Evolutionary conservation across 495 filamentous ascomycete species (phyloP), one percentile per base, ranked within the genome.

Genomic region (Neurospora terricola): DNA sequence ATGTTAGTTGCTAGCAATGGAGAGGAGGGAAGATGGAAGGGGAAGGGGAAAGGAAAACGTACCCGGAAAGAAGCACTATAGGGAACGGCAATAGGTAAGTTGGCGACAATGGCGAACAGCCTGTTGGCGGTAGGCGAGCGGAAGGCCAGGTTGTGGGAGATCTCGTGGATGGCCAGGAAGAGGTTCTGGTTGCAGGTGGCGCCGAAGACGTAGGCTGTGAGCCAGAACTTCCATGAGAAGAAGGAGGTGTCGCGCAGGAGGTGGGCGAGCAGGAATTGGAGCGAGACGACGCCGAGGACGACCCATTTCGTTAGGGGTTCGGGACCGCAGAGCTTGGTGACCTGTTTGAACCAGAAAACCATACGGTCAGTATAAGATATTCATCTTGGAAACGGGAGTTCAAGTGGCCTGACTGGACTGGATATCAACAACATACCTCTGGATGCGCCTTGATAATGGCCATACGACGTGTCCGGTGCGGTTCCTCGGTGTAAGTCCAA

Each of bases 361-460:
- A 14, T 27, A 27, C 10, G 11, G 48, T 62, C 23, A 62, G 54
- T 62, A 30, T 54, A 54, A 11, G 45, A 23, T 62, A 2, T 54
- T 54, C 11, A 7, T 62, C 11, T 14, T 62, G 11, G 54, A 18
- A 62, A 48, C 48, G 45, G 48, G 30, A 48, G 69, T 73, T 39
- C 74, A 73, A 16, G n/a, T 43, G n/a, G 7, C 37, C 75, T 40
- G 66, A 16, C 9, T 16, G 1, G 40, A 18, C 16, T 16, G 12
- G 16, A 0, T 10, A 0, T n/a, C 1, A 12, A 21, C 2, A 37
- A 36, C 70, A 70, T 86, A 97, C 96, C 88, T 98, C 94, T 69
- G 96, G 96, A 81, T 99, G 95, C 34, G 96, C 96, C 84, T 97
- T 98, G 84, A 99, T 98, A 77, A 99, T 99, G 72, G 94, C 93